Evolutionary conservation across 1,284 basidiomycete genomes (phyloP).

Genomic region (Ceratobasidium sp.): DNA sequence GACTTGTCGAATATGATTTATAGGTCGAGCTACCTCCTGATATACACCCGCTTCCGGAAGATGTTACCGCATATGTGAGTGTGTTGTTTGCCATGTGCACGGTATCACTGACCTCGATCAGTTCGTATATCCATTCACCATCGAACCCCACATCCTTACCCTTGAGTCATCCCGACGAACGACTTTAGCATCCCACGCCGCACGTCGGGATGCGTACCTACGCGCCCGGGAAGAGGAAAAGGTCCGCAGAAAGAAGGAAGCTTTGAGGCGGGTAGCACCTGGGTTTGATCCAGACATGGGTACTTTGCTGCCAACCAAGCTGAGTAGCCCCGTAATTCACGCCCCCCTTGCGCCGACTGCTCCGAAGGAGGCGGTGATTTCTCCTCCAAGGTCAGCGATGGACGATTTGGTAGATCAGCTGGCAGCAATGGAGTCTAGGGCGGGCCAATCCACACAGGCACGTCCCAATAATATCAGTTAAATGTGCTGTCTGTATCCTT

Average conservation of each 20-base stretch:
- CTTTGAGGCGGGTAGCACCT: constrained; percentile 72
- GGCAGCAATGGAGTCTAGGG: constrained; percentile 63
- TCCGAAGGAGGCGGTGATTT: neutral
- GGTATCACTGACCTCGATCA: constrained; percentile 49
- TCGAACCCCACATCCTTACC: constrained; percentile 82
- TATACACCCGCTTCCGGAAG: constrained; percentile 89
- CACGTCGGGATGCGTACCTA: constrained; percentile 73
- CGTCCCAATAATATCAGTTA: constrained; percentile 27
- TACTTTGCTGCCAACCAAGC: constrained; percentile 62
- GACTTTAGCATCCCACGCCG: constrained; percentile 67
- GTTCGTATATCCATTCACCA: constrained; percentile 93
- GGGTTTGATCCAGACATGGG: constrained; percentile 69
- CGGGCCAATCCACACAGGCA: constrained; percentile 4
- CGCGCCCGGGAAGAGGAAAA: constrained; percentile 76
- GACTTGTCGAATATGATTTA: neutral
- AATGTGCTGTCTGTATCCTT: neutral
- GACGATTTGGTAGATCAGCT: constrained; percentile 80
- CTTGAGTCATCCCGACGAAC: constrained; percentile 71
- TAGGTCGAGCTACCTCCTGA: constrained; percentile 85
- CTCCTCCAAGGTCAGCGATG: constrained; percentile 60
- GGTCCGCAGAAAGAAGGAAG: constrained; percentile 75
- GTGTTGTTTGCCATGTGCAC: neutral
- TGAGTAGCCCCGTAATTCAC: constrained; percentile 8
- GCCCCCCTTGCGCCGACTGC: constrained; percentile 10
- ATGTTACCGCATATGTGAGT: constrained; percentile 84